These are phyloP conservation scores for Iberis pinnata DNA, from an alignment of 345 rosid genomes.

Conservation along the genomic window DNA sequence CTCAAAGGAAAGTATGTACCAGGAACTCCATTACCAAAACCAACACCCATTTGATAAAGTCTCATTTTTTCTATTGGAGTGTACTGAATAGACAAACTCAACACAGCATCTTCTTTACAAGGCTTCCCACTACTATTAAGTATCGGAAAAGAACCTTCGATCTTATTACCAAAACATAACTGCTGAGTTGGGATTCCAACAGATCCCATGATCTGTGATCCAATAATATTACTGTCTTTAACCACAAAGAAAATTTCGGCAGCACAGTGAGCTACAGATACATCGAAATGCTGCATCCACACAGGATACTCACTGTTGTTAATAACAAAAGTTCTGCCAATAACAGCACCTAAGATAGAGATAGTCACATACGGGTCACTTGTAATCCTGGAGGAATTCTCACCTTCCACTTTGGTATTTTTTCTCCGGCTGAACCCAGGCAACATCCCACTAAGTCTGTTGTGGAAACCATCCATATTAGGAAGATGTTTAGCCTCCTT, in stretches of 20 bases:
- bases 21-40: conserved; percentile 59
- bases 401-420: conserved; percentile 47
- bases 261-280: conserved; percentile 75
- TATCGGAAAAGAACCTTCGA: conserved; percentile 71
- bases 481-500: conserved; percentile 82
- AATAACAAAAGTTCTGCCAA: conserved; percentile 79
- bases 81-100: conserved; percentile 62
- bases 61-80: conserved; percentile 45
- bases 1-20: conserved; percentile 85
- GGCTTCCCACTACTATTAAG: conserved; percentile 56
- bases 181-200: conserved; percentile 68
- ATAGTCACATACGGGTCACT: conserved; percentile 86
- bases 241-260: conserved; percentile 71
- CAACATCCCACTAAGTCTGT: conserved; percentile 52
- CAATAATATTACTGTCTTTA: conserved; percentile 71
- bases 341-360: conserved; percentile 60
- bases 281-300: conserved; percentile 80
- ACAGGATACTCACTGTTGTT: conserved; percentile 64
- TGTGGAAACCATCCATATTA: conserved; percentile 79
- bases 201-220: conserved; percentile 75
- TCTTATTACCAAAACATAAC: conserved; percentile 34
- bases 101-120: conserved; percentile 59
- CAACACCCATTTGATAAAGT: conserved; percentile 51
- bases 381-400: conserved; percentile 49
- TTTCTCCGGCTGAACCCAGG: conserved; percentile 39